Evolutionary conservation across 805 yeast species (phyloP), one percentile per base, ranked within the genome.

Genomic region (Kazachstania kunashirensis): DNA sequence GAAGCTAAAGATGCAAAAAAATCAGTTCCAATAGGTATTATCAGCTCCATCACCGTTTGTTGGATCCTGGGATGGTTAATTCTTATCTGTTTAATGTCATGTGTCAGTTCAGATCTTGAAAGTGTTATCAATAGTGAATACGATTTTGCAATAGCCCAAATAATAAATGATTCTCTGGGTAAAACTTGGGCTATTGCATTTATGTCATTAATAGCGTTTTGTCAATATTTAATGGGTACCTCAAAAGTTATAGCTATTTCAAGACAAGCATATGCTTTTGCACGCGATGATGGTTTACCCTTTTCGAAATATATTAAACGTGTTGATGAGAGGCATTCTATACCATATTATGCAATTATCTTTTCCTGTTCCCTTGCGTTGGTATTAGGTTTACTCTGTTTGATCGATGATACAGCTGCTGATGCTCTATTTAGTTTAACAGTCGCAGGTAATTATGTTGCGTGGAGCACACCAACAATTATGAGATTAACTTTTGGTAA

Each of bases 231-330:
- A 40, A 78, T 77, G 84, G 80, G 81, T 13, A 66, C 73, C 17
- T 73, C 80, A 3, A 67, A 73, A 37, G 61, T 77, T 33, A 68
- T 77, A 33, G 84, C 84, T 9, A 68, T 73, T 6, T 76, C 83
- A 5, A 70, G 86, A 56, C 85, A 79, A 55, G 67, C 77, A 34
- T 79, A 81, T 76, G 84, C 85, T 1, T 77, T 79, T 55, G 76
- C 84, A 28, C 71, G 89, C 61, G 89, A 80, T 54, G 77, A 78
- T 48, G 86, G 85, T 12, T 65, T 80, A 39, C 88, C 88, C 7
- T 62, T 77, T 43, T 67, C 79, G 11, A 57, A 65, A 29, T 63
- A 63, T 49, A 67, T 80, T 43, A 74, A 77, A 45, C 70, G 62
- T 30, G 82, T 81, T 30, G 64, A 79, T 48, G 64, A 70, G 36